These are phyloP conservation scores for Tuber brumale DNA, from an alignment of 495 filamentous ascomycete genomes.

Conservation along the genomic window DNA sequence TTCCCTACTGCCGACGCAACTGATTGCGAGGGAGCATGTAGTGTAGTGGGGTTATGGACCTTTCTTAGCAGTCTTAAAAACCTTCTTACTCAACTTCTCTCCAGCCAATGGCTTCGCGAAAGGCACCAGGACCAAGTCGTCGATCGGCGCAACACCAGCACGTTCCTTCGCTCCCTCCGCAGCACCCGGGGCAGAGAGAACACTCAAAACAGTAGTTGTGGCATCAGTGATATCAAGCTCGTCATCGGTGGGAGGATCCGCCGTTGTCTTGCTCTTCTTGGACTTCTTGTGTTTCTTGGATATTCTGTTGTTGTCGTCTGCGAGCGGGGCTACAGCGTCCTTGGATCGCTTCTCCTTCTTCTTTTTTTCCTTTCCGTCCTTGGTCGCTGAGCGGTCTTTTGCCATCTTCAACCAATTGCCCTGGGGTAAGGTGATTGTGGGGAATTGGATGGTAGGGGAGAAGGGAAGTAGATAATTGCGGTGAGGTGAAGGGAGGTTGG, in stretches of 20 bases:
- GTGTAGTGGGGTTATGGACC: constrained; percentile 51
- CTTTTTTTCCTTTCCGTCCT: constrained; percentile 69
- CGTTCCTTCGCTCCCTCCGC: constrained; percentile 16
- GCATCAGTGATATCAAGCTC: constrained; percentile 38
- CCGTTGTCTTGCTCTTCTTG: constrained; percentile 48
- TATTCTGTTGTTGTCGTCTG: constrained; percentile 47
- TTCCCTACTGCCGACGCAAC: neutral
- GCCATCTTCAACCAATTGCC: constrained; percentile 27
- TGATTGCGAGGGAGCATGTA: neutral
- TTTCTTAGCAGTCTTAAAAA: constrained; percentile 87
- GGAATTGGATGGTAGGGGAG: neutral
- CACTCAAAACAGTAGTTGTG: neutral
- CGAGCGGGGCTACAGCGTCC: constrained; percentile 50
- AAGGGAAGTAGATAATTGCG: neutral
- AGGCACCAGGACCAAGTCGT: constrained; percentile 59
- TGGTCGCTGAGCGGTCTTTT: constrained; percentile 41
- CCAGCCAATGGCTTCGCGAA: constrained; percentile 87
- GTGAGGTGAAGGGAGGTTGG: neutral
- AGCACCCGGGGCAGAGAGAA: constrained; percentile 31
- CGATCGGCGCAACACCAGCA: neutral
- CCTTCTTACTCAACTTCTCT: constrained; percentile 87
- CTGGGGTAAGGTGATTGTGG: neutral
- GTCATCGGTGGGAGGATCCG: constrained; percentile 21
- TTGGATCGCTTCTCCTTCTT: constrained; percentile 58
- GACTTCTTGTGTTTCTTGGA: constrained; percentile 48